Conservation (phyloP, 257 asterid species). For the Solanum chiquidenum region DNA sequence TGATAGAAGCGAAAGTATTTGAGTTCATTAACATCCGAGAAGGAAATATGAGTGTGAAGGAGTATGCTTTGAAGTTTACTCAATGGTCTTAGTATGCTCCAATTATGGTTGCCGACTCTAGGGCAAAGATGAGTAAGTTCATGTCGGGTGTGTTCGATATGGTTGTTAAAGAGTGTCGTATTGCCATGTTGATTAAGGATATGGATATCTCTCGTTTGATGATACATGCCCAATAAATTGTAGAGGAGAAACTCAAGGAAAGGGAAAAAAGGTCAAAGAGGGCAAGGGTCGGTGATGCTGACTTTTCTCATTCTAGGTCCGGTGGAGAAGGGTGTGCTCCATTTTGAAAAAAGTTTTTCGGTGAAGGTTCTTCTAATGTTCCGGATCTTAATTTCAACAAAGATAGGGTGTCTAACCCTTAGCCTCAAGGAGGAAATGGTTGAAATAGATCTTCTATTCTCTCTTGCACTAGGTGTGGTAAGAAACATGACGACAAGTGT, state of each 20-base stretch:
- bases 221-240: not conserved
- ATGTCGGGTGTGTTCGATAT: not conserved
- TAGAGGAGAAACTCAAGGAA: not conserved
- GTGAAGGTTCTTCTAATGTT: not conserved
- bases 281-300: not conserved
- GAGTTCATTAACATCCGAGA: not conserved
- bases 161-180: not conserved
- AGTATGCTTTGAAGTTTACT: not conserved
- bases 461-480: no score
- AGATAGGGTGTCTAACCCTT: not conserved
- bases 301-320: not conserved
- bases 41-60: not conserved
- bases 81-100: not conserved
- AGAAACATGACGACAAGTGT: not conserved
- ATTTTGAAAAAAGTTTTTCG: not conserved
- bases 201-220: not conserved
- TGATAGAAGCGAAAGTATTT: not conserved
- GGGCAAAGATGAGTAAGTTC: not conserved
- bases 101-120: not conserved
- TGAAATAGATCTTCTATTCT: no score
- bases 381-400: no score
- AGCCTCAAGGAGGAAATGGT: not conserved
- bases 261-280: not conserved
- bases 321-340: not conserved
- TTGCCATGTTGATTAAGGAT: not conserved